Conservation (phyloP, 306 rosid genomes). For the Pyrus betulifolia region DNA sequence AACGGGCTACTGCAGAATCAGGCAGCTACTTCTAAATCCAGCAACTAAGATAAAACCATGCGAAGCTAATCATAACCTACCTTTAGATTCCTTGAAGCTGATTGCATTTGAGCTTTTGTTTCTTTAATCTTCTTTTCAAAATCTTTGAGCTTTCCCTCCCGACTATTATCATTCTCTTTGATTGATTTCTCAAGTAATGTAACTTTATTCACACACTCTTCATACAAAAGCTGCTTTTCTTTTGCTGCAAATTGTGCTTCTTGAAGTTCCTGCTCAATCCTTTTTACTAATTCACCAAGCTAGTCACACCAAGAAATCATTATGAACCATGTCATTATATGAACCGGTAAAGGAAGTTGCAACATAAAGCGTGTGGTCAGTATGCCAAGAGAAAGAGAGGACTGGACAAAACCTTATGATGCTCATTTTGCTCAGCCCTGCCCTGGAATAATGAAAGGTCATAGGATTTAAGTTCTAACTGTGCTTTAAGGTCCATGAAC, state of each 20-base stretch:
- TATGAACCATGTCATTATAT: background rate
- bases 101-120: slow-evolving; percentile 71
- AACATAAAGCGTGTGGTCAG: background rate
- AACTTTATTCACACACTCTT: slow-evolving; percentile 56
- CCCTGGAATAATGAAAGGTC: slow-evolving; percentile 81
- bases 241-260: slow-evolving; percentile 63
- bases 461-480: slow-evolving; percentile 68
- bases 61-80: slow-evolving; percentile 22
- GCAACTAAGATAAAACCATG: background rate
- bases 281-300: slow-evolving; percentile 91
- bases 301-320: slow-evolving; percentile 17
- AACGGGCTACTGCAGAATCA: background rate
- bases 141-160: slow-evolving; percentile 72
- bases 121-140: slow-evolving; percentile 74
- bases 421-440: slow-evolving; percentile 94
- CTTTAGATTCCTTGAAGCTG: slow-evolving; percentile 75
- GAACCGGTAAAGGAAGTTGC: background rate
- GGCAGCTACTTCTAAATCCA: background rate
- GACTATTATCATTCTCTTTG: slow-evolving; percentile 68
- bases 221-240: slow-evolving; percentile 50
- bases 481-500: slow-evolving; percentile 58
- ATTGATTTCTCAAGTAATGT: slow-evolving; percentile 73
- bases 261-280: slow-evolving; percentile 72
- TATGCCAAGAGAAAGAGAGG: slow-evolving; percentile 6
- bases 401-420: slow-evolving; percentile 63